Conservation (phyloP, 495 filamentous ascomycete genomes). For the Pyronema omphalodes region DNA sequence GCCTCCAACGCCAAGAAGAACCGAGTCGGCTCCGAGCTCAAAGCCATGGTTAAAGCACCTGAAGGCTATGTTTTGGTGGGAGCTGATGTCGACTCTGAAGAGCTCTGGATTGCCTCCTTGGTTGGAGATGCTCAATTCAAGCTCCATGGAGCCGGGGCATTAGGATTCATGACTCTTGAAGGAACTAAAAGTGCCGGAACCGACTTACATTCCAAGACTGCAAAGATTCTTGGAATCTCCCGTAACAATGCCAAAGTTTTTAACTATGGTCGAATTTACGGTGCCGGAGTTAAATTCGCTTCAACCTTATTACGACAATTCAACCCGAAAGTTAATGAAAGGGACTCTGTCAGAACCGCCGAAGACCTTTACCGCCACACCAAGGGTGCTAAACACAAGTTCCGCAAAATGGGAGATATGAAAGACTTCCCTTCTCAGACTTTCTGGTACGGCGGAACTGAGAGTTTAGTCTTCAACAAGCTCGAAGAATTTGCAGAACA, state of each 20-base stretch:
- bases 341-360: constrained; percentile 55
- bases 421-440: constrained; percentile 32
- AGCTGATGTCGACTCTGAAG: constrained; percentile 96
- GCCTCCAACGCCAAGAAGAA: constrained; percentile 92
- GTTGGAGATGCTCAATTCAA: constrained; percentile 88
- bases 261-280: constrained; percentile 97
- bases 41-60: constrained; percentile 88
- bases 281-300: constrained; percentile 85
- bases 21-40: constrained; percentile 89
- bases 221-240: constrained; percentile 75
- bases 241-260: constrained; percentile 94
- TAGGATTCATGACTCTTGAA: constrained; percentile 98
- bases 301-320: constrained; percentile 79
- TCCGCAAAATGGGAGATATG: constrained; percentile 40
- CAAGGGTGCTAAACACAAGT: constrained; percentile 63
- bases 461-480: constrained; percentile 95
- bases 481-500: constrained; percentile 95
- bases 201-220: constrained; percentile 88
- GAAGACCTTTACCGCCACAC: constrained; percentile 69
- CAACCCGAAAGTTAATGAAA: constrained; percentile 63
- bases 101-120: constrained; percentile 94
- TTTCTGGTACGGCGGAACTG: constrained; percentile 94
- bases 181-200: constrained; percentile 86
- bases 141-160: constrained; percentile 84
- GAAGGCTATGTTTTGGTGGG: constrained; percentile 85